A percentile compares a stretch with the other conserved stretches of the same genome.
phyloP scores from a whole-genome alignment of 164 flowering plant species.

The Sedum album region DNA sequence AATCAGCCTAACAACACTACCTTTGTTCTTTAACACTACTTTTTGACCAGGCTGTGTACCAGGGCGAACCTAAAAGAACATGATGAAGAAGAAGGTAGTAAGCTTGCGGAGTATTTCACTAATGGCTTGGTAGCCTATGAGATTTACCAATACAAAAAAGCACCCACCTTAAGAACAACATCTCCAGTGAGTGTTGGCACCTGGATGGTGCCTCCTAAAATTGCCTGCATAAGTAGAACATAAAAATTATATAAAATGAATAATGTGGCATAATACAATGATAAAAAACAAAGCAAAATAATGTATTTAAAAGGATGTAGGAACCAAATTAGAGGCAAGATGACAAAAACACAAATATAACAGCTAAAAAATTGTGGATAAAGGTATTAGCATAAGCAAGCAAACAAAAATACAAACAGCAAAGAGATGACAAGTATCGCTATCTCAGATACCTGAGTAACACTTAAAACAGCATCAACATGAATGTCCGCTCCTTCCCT shows the following conservation, averaged over 20 bases:
- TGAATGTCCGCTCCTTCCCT: constrained; percentile 92
- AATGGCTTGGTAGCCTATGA: too few species aligned
- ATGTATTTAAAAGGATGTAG: neutral
- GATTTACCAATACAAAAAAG: too few species aligned
- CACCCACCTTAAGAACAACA: constrained; percentile 30
- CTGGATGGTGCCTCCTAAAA: constrained; percentile 91
- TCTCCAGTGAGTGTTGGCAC: constrained; percentile 95
- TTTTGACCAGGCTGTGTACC: too few species aligned
- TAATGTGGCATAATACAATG: too few species aligned
- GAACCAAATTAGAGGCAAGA: neutral
- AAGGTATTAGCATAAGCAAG: neutral
- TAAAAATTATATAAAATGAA: neutral
- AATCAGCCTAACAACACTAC: too few species aligned
- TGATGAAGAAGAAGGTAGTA: too few species aligned
- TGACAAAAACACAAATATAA: neutral
- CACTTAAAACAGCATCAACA: constrained; percentile 73
- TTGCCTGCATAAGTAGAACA: constrained; percentile 57
- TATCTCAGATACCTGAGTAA: constrained; percentile 54
- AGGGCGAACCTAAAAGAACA: too few species aligned
- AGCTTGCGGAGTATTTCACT: too few species aligned
- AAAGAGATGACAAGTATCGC: neutral
- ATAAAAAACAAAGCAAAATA: neutral
- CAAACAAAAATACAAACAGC: neutral
- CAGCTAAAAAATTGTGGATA: neutral
- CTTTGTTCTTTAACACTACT: too few species aligned